Base-by-base conservation (phyloP, 2,329 filamentous ascomycete species). In the Cercospora sesami region DNA sequence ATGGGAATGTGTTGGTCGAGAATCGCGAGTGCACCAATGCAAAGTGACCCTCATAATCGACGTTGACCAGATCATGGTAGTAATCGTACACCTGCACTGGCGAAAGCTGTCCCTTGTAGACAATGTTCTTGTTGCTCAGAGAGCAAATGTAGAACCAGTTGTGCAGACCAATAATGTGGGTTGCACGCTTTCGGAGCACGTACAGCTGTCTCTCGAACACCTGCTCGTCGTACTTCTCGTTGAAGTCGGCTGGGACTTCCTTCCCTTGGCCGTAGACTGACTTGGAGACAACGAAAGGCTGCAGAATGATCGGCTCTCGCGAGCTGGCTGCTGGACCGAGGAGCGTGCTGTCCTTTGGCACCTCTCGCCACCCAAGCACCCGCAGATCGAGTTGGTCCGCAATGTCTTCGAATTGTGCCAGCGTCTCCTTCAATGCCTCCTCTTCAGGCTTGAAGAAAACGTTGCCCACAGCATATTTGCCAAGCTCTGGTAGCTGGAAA, bases 61-160 rank as follows among this genome's bases (percentile, higher is more conserved):
- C 94, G 75, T 95, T 96, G 74, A 97, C 91, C 79, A 98, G 83
- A 83, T 98, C 94, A 81, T 97, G 92, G 83, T 96, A 98, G 84
- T 98, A 98, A 79, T 96, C 91, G 83, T 98, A 98, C 63, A 98
- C 94, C 84, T 98, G 94, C 31, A 94, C 89, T 26, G 94, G 94
- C 55, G 94, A 91, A 73, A 98, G 86, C 80, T 98, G 95, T 72
- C 94, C 94, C 86, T 98, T 98, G 87, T 98, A 98, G 69, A 98
- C 92, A 82, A 98, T 98, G 84, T 98, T 98, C 83, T 94, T 94
- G 89, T 97, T 97, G 81, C 90, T 95, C 73, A 98, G 84, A 60
- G 93, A 97, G 86, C 94, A 98, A 68, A 98, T 86, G 81, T 98
- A 98, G 86, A 98, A 98, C 94, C 94, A 98, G 81, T 97, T 97